phyloP scores from a whole-genome alignment of 202 grass and related monocot genomes.

The Zoysia matrella region DNA sequence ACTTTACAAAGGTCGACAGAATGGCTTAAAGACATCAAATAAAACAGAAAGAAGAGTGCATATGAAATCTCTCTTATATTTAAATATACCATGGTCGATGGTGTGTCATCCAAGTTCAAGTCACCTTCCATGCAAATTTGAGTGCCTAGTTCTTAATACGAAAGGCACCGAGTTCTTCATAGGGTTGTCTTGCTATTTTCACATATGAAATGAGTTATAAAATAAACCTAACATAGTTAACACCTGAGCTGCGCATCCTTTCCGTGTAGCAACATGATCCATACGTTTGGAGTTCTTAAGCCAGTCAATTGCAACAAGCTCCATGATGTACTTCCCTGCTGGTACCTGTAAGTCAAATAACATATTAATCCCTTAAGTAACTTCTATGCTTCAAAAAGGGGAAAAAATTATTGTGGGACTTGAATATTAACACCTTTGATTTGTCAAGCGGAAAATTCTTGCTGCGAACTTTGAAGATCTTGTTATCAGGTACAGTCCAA shows the following conservation, averaged over 20 bases:
- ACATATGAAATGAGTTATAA: slow-evolving; percentile 15
- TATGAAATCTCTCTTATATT: background rate
- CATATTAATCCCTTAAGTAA: slow-evolving; percentile 36
- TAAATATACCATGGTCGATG: background rate
- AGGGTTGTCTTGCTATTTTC: background rate
- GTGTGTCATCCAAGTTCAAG: background rate
- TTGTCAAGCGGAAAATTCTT: slow-evolving; percentile 86
- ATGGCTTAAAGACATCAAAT: background rate
- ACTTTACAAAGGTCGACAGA: background rate
- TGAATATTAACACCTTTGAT: slow-evolving; percentile 69
- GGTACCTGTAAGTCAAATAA: slow-evolving; percentile 59
- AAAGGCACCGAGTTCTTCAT: background rate
- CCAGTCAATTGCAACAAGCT: slow-evolving; percentile 89
- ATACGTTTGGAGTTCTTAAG: slow-evolving; percentile 73
- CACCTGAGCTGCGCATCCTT: slow-evolving; percentile 81
- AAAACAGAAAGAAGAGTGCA: background rate
- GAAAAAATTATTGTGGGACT: slow-evolving; percentile 2
- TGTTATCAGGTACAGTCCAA: slow-evolving; percentile 81
- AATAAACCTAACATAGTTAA: slow-evolving; percentile 33
- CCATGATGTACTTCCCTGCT: slow-evolving; percentile 83
- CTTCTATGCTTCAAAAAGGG: slow-evolving; percentile 19
- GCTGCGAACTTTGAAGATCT: slow-evolving; percentile 93
- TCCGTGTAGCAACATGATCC: slow-evolving; percentile 81
- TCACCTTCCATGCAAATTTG: background rate
- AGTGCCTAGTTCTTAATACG: background rate